phyloP scores from a whole-genome alignment of 2,329 filamentous ascomycete genomes.

The Botrytis aclada region DNA sequence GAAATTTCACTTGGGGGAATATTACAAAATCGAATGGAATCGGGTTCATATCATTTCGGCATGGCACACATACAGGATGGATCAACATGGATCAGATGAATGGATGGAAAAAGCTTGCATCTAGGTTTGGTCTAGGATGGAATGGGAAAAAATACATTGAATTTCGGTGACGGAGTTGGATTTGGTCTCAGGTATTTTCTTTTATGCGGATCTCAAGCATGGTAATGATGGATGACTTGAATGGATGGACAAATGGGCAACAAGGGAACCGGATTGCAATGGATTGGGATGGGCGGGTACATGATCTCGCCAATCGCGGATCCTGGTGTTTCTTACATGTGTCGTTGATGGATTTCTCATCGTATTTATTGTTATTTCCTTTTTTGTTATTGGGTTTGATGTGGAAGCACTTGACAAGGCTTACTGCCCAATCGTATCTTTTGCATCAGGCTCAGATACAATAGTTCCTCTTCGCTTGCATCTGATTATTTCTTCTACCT shows the following conservation, averaged over 20 bases:
- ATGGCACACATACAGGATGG: neutral
- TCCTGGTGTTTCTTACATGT: constrained; percentile 13
- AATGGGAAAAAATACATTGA: neutral
- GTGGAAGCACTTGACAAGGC: neutral
- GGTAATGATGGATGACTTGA: constrained; percentile 9
- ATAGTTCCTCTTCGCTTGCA: constrained; percentile 13
- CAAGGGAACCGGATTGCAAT: neutral
- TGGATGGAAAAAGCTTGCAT: constrained; percentile 10
- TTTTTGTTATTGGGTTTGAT: neutral
- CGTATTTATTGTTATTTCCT: constrained; percentile 2
- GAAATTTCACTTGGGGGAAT: constrained; percentile 5
- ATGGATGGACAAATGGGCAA: constrained; percentile 7
- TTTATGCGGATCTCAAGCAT: neutral
- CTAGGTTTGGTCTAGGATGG: constrained; percentile 14
- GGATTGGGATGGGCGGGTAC: constrained; percentile 8
- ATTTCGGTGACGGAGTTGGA: constrained; percentile 6
- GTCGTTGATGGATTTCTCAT: neutral
- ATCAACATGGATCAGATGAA: neutral
- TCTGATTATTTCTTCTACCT: constrained; percentile 14
- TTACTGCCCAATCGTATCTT: neutral
- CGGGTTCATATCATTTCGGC: neutral
- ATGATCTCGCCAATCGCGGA: constrained; percentile 14
- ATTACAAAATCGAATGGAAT: constrained; percentile 13
- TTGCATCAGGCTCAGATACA: neutral
- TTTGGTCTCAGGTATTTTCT: neutral